A percentile compares a stretch with the other conserved stretches of the same genome.
phyloP scores from a whole-genome alignment of 306 rosid species.

The Arachis hypogaea region DNA sequence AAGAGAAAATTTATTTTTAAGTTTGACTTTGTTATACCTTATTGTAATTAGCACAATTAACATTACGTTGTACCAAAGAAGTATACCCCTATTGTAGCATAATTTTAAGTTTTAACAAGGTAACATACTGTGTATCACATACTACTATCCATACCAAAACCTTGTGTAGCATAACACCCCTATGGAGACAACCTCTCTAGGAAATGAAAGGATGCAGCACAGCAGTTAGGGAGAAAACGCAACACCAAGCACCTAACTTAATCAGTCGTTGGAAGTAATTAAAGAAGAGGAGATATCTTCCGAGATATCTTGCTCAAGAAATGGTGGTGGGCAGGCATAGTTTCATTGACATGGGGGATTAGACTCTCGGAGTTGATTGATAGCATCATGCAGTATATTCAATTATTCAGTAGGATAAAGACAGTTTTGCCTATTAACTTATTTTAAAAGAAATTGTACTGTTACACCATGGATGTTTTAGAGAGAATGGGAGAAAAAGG shows the following conservation, averaged over 20 bases:
- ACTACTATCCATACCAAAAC: no score
- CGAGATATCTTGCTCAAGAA: slow-evolving; percentile 10
- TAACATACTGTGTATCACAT: no score
- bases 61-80: no score
- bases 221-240: slow-evolving; percentile 2
- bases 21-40: no score
- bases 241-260: neutral
- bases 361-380: slow-evolving; percentile 1
- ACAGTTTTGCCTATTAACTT: neutral
- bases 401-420: slow-evolving; percentile 12
- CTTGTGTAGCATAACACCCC: neutral
- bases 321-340: neutral
- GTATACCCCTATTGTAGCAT: no score
- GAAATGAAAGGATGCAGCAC: slow-evolving; percentile 22
- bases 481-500: slow-evolving; percentile 7
- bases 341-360: neutral
- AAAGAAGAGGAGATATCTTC: neutral
- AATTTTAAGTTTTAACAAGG: no score
- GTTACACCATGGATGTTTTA: neutral
- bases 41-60: no score
- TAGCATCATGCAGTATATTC: slow-evolving; percentile 13
- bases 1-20: no score
- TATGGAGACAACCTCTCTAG: neutral
- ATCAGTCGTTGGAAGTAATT: neutral
- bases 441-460: neutral